Percentiles rank a stretch among this genome's conserved stretches.
Conservation (phyloP, 495 filamentous ascomycete species). For the Xylaria venustula region DNA sequence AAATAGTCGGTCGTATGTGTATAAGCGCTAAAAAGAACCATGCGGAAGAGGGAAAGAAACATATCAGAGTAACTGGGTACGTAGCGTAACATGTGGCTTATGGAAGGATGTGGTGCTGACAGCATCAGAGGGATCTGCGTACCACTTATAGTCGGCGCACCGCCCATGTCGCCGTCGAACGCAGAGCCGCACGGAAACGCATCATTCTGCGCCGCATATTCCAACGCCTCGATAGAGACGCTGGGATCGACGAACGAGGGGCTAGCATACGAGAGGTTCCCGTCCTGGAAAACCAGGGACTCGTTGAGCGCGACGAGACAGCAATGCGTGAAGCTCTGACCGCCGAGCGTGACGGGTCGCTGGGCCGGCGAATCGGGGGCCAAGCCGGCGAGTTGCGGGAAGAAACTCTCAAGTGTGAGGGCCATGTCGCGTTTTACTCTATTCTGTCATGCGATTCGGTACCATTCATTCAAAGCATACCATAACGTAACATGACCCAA, state of each 20-base stretch:
- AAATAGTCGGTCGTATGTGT: too few species aligned
- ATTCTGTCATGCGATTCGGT: neutral
- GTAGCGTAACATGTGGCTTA: too few species aligned
- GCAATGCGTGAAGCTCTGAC: conserved; percentile 30
- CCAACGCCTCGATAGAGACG: conserved; percentile 13
- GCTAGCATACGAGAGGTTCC: conserved; percentile 22
- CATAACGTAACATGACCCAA: neutral
- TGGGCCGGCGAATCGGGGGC: conserved; percentile 5
- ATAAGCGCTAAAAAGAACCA: neutral
- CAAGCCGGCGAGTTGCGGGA: conserved; percentile 28
- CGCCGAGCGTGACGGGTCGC: conserved; percentile 17
- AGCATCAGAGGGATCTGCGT: conserved; percentile 16
- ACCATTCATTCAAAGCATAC: too few species aligned
- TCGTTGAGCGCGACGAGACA: conserved; percentile 27
- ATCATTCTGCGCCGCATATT: conserved; percentile 11
- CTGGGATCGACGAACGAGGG: conserved; percentile 22
- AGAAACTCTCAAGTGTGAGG: conserved; percentile 17
- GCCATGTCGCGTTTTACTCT: neutral
- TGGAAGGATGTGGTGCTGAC: too few species aligned
- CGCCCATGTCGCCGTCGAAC: conserved; percentile 28
- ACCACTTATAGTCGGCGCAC: conserved; percentile 24
- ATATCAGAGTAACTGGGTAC: neutral
- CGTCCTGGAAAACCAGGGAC: conserved; percentile 16
- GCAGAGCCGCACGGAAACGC: conserved; percentile 38
- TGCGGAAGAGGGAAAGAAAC: neutral